Base-by-base conservation (phyloP, 257 asterid species). In the Plantago elongata region DNA sequence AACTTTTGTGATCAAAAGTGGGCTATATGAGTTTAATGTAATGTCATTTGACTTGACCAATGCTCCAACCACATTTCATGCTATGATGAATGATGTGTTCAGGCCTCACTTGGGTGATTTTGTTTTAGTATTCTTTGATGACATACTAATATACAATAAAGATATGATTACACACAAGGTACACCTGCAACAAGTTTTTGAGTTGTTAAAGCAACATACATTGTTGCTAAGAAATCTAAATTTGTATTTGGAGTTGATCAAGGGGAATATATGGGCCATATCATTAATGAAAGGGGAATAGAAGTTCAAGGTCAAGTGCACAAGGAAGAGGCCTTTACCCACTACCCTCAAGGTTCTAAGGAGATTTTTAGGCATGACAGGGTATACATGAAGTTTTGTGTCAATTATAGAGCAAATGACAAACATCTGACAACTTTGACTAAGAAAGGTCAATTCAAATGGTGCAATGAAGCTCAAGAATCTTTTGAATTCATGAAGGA, bases 71-170 rank as follows among this genome's bases (percentile, higher is more conserved):
- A n/a, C n/a, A n/a, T 51, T 51, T 17, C 57, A 51, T 12, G 10
- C 30, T 3, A 17, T 30, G 0, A 22, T 54, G 60, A 54, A 54
- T 11, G 16, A 54, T 13, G 7, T 54, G 5, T 54, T 54, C 11
- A 13, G n/a, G 1, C 43, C 12, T 1, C 27, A 7, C 9, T 5
- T 57, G 0, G 22, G 46, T 8, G 37, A 13, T 46, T 30, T 15
- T 15, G 63, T 58, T 1, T 11, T 58, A 13, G 50, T 58, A 1
- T 58, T 58, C 9, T 58, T 58, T 43, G 14, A 58, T 10, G 63
- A 58, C 9, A 58, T 58, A 5, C 12, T 58, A 9, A 37, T 58
- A 0, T 58, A 40, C 9, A 58, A 30, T 8, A 5, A 1, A 1
- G 9, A 11, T 7, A 3, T 16, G 63, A 37, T 0, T 7, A 37